Evolutionary conservation across 306 rosid species (phyloP).

Genomic region (Corylus heterophylla): DNA sequence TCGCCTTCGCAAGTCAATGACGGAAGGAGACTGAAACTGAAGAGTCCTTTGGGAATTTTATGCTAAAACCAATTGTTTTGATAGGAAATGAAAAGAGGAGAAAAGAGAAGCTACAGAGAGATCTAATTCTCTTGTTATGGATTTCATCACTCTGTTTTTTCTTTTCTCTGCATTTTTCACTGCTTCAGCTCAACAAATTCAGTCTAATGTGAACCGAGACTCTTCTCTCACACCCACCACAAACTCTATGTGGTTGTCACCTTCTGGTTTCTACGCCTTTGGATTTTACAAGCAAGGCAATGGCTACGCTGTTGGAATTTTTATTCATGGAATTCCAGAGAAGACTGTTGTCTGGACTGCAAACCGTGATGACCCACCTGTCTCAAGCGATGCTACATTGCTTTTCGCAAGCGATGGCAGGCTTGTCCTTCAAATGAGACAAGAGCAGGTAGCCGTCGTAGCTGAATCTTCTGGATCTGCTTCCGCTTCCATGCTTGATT

Average conservation of each 20-base stretch:
- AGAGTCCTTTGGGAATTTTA: no score
- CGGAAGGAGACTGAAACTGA: no score
- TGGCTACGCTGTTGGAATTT: not conserved
- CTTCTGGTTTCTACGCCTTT: no score
- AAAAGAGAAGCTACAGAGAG: not conserved
- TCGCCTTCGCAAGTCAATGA: no score
- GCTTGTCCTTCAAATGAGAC: conserved; percentile 3
- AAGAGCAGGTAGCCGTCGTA: not conserved
- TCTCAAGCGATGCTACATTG: conserved; percentile 7
- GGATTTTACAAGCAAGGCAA: not conserved
- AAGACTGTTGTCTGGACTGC: conserved; percentile 38
- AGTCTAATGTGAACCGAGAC: not conserved
- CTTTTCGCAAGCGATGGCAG: conserved; percentile 19
- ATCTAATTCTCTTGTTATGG: not conserved
- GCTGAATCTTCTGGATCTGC: not conserved
- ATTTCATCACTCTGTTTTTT: not conserved
- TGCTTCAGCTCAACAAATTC: not conserved
- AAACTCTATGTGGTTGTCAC: no score
- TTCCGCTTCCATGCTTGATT: conserved; percentile 25
- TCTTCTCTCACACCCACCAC: not conserved
- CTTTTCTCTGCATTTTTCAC: not conserved
- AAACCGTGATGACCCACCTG: conserved; percentile 18
- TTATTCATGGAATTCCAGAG: not conserved
- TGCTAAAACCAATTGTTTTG: no score
- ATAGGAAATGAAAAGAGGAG: not conserved